These are phyloP conservation scores for Tolypocladium paradoxum DNA, from an alignment of 2,329 filamentous ascomycete species.

Conservation along the genomic window DNA sequence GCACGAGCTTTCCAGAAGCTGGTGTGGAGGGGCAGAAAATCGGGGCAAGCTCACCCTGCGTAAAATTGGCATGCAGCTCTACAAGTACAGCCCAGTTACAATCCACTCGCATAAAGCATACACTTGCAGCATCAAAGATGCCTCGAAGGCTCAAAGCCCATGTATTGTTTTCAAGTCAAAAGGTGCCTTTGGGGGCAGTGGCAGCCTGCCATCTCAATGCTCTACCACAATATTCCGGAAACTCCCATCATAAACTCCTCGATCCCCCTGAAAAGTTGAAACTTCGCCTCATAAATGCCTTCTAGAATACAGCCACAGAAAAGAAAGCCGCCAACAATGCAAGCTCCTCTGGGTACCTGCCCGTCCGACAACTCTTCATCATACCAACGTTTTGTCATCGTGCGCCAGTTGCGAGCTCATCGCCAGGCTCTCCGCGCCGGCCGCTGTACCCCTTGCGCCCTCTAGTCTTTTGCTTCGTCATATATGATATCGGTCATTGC, in stretches of 20 bases:
- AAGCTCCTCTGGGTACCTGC: conserved; percentile 1
- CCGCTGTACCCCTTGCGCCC: too few relatives aligned
- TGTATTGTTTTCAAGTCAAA: neutral
- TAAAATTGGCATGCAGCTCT: neutral
- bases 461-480: neutral
- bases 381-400: neutral
- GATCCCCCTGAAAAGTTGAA: neutral
- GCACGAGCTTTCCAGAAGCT: neutral
- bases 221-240: neutral
- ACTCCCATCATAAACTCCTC: neutral
- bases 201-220: neutral
- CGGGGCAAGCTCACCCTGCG: neutral
- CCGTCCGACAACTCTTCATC: neutral
- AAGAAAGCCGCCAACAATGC: neutral
- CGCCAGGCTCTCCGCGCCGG: neutral
- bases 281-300: neutral
- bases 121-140: neutral
- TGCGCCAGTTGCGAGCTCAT: neutral
- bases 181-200: neutral
- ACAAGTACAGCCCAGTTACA: too few relatives aligned
- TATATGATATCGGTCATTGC: conserved; percentile 7
- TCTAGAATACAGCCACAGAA: neutral
- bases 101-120: neutral
- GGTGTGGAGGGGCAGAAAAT: neutral
- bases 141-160: neutral